Evolutionary conservation across 148 eudicot genomes (phyloP).

Genomic region (Heliosperma pusillum): DNA sequence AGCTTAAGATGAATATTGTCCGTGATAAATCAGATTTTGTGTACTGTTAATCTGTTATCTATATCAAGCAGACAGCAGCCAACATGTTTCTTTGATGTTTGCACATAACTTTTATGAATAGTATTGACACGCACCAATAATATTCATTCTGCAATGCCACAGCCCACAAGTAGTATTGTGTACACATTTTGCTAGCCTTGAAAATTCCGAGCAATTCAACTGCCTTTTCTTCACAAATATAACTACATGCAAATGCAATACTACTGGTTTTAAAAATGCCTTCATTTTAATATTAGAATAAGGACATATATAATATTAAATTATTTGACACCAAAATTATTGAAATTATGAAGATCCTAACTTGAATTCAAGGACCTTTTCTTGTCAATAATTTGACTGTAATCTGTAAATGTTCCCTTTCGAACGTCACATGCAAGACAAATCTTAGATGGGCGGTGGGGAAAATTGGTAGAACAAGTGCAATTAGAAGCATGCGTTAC

Average conservation of each 20-base stretch:
- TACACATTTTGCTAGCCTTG: background rate
- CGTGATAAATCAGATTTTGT: no score
- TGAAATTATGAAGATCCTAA: background rate
- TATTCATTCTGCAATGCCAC: background rate
- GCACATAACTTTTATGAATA: background rate
- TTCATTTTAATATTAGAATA: no score
- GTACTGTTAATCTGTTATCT: no score
- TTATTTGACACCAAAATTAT: background rate
- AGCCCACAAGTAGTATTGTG: background rate
- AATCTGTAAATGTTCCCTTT: background rate
- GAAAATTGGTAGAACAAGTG: no score
- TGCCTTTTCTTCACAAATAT: no score
- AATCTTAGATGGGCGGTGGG: background rate
- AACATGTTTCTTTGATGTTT: background rate
- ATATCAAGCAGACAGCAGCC: background rate
- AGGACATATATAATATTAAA: background rate
- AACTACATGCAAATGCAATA: no score
- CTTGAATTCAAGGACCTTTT: slow-evolving; percentile 9
- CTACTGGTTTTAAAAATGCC: no score
- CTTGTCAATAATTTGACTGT: slow-evolving; percentile 4
- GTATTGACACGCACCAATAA: slow-evolving; percentile 3
- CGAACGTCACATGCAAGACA: background rate
- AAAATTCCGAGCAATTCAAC: background rate
- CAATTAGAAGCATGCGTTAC: no score
- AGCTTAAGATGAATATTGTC: no score